phyloP scores from a whole-genome alignment of 345 rosid genomes.

The Balakata baccata region DNA sequence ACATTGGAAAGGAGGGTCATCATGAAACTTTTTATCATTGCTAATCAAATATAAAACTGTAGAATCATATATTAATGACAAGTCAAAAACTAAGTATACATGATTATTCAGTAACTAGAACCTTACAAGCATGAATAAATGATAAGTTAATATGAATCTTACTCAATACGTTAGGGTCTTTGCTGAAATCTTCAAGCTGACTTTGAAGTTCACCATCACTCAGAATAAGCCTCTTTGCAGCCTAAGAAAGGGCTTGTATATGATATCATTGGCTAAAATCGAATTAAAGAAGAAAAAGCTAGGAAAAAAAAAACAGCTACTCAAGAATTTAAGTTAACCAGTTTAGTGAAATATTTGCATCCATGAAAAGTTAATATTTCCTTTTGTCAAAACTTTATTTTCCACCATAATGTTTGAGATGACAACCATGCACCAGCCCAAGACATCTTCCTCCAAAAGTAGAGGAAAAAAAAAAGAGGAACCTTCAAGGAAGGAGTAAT shows the following conservation, averaged over 20 bases:
- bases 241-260: conserved; percentile 42
- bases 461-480: background rate
- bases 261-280: conserved; percentile 5
- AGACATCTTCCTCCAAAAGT: background rate
- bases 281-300: background rate
- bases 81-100: background rate
- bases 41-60: background rate
- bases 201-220: conserved; percentile 56
- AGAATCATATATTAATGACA: background rate
- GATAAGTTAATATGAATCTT: conserved; percentile 33
- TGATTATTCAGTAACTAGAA: conserved; percentile 4
- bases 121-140: background rate
- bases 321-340: background rate
- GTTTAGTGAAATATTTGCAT: background rate
- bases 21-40: background rate
- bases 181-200: conserved; percentile 57
- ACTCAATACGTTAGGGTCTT: conserved; percentile 60
- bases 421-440: background rate
- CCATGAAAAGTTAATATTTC: background rate
- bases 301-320: background rate
- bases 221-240: conserved; percentile 75
- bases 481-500: background rate
- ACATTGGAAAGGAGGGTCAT: no score
- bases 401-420: background rate
- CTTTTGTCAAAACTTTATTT: background rate